Percentiles rank a stretch among this genome's conserved stretches.
phyloP scores from a whole-genome alignment of 1,139 yeast species.

The Yamadazyma jaroonii region DNA sequence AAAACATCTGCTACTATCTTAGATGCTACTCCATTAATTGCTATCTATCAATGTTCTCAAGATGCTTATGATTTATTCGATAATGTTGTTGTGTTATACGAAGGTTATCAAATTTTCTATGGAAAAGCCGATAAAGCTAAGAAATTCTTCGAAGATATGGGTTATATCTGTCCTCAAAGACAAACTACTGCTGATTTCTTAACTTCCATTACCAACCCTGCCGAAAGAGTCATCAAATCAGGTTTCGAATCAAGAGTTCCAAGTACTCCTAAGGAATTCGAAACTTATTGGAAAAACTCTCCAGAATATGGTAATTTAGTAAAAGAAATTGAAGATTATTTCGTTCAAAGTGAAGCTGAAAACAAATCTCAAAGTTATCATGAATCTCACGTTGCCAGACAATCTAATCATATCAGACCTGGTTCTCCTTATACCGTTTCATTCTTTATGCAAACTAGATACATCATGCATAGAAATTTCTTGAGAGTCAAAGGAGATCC shows the following conservation, averaged over 20 bases:
- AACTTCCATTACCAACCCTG: conserved; percentile 56
- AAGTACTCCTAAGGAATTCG: conserved; percentile 66
- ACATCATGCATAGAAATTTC: conserved; percentile 58
- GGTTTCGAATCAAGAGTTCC: conserved; percentile 65
- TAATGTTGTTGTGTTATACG: conserved; percentile 67
- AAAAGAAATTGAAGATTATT: conserved; percentile 31
- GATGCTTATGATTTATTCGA: conserved; percentile 63
- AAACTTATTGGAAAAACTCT: conserved; percentile 61
- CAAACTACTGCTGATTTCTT: conserved; percentile 77
- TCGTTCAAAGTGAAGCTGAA: conserved; percentile 16
- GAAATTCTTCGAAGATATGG: conserved; percentile 41
- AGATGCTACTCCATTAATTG: conserved; percentile 54
- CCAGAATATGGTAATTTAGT: conserved; percentile 40
- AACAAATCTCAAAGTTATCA: conserved; percentile 24
- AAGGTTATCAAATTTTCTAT: conserved; percentile 73
- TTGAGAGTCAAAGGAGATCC: conserved; percentile 66
- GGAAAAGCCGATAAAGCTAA: conserved; percentile 54
- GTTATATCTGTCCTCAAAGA: conserved; percentile 62
- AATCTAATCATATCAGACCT: conserved; percentile 51
- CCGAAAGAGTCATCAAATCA: conserved; percentile 38
- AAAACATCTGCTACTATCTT: conserved; percentile 57
- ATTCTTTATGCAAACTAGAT: conserved; percentile 60
- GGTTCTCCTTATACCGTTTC: conserved; percentile 66
- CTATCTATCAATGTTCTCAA: conserved; percentile 68
- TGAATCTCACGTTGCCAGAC: conserved; percentile 56